Conservation (phyloP, 2,329 filamentous ascomycete genomes). For the Chaetomiaceae sp. region DNA sequence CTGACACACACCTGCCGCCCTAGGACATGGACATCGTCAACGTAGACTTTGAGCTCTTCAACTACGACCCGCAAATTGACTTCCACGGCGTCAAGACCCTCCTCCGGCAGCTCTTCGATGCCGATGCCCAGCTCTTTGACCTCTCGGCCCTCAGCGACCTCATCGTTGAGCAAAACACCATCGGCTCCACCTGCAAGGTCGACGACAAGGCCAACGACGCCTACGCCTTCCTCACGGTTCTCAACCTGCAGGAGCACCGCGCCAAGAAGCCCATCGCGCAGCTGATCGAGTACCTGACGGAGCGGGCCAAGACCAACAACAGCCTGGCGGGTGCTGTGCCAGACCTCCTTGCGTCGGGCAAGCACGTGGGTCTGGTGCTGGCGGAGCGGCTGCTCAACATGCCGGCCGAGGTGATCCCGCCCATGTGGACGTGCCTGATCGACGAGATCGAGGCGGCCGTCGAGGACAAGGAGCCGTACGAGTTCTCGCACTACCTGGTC, state of each 20-base stretch:
- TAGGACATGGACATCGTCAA: constrained; percentile 89
- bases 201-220: constrained; percentile 90
- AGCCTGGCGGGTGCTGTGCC: constrained; percentile 53
- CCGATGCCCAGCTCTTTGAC: constrained; percentile 80
- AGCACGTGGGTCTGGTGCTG: constrained; percentile 74
- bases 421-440: constrained; percentile 89
- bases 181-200: constrained; percentile 96
- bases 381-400: constrained; percentile 95
- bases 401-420: constrained; percentile 86
- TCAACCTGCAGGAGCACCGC: constrained; percentile 77
- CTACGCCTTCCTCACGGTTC: constrained; percentile 83
- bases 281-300: constrained; percentile 66
- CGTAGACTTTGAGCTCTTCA: constrained; percentile 99
- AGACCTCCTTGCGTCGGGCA: constrained; percentile 51
- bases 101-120: constrained; percentile 85
- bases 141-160: constrained; percentile 81
- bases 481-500: constrained; percentile 89
- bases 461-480: constrained; percentile 86
- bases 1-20: background rate
- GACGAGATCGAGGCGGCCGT: constrained; percentile 88
- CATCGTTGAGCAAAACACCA: constrained; percentile 77
- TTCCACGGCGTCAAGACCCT: constrained; percentile 93
- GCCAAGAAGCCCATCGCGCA: constrained; percentile 68
- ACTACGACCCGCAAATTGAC: constrained; percentile 82
- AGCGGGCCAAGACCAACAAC: constrained; percentile 49